Evolutionary conservation across 371 early-diverging fungal genomes (phyloP).

Genomic region (Actinomucor elegans): DNA sequence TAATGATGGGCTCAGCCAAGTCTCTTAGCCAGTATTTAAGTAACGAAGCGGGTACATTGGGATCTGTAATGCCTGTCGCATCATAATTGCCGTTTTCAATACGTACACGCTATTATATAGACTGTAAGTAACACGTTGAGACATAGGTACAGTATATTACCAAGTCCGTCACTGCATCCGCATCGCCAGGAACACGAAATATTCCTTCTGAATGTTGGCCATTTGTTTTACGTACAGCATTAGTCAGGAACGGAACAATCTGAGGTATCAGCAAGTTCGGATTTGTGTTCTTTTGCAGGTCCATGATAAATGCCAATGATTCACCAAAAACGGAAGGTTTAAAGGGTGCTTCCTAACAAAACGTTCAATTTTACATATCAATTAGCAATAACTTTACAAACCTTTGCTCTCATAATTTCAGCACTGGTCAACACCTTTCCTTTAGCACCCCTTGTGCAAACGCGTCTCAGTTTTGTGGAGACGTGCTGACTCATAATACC

Average conservation of each 20-base stretch:
- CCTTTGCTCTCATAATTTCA: conserved; percentile 83
- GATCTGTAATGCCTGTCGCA: conserved; percentile 71
- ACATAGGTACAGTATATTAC: conserved; percentile 35
- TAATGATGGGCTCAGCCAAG: conserved; percentile 88
- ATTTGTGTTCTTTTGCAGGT: conserved; percentile 42
- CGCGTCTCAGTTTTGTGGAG: conserved; percentile 65
- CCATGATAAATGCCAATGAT: conserved; percentile 82
- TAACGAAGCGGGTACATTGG: conserved; percentile 90
- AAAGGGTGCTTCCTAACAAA: conserved; percentile 77
- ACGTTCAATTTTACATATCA: too few relatives aligned
- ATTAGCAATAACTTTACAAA: too few relatives aligned
- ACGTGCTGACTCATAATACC: conserved; percentile 64
- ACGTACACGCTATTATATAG: conserved; percentile 54
- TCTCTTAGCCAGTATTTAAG: conserved; percentile 94
- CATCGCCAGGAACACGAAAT: conserved; percentile 95
- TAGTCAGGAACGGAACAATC: conserved; percentile 83
- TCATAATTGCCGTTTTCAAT: conserved; percentile 86
- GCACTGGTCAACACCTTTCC: conserved; percentile 71
- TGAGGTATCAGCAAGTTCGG: conserved; percentile 64
- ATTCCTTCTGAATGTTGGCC: conserved; percentile 92
- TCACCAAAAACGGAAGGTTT: conserved; percentile 92
- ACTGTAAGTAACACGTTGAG: neutral
- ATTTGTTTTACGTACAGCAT: conserved; percentile 70
- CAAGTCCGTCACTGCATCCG: conserved; percentile 81
- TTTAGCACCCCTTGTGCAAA: conserved; percentile 77